Evolutionary conservation across 2,329 filamentous ascomycete species (phyloP), one percentile per base, ranked within the genome.

Genomic region (Trichoderma sp.): DNA sequence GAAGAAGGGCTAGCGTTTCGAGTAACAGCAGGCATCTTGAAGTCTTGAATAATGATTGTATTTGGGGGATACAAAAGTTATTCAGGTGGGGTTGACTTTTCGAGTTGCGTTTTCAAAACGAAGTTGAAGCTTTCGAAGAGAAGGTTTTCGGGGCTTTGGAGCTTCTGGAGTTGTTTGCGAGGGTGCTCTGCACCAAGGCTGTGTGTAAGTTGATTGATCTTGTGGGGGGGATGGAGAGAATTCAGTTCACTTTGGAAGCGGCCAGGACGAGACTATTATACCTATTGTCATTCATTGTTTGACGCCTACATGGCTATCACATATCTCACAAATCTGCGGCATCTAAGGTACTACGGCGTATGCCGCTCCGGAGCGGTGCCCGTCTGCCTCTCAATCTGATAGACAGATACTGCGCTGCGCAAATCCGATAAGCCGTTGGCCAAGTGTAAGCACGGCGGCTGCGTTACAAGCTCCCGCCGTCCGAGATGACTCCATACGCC

Each of bases 101-200:
- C 39, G 39, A 43, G 39, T 43, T 43, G 39, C 39, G 39, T 43
- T 43, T 43, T 43, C 39, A 43, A 43, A 43, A 43, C 39, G 39
- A n/a, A 43, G 1, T 43, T 1, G 39, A 43, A 43, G 39, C 39
- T 43, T 43, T 43, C 39, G 39, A 43, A n/a, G 15, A 43, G 6
- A 20, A n/a, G 28, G 8, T 34, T 20, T 20, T 32, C n/a, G n/a
- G 58, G 26, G 34, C 30, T 62, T 57, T 57, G 53, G 53, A 57
- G 53, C 58, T 62, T 50, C 39, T 53, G 39, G 13, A 30, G 63
- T 66, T 53, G 63, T 53, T 66, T 47, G 39, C 63, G 23, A 66
- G 39, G 63, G 39, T 66, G 63, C 28, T 66, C 53, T 66, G 63
- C 43, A 47, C 63, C 63, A 32, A 47, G n/a, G 53, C 53, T 57